Base-by-base conservation (phyloP, 2,329 filamentous ascomycete species). In the Colletotrichum camelliae region DNA sequence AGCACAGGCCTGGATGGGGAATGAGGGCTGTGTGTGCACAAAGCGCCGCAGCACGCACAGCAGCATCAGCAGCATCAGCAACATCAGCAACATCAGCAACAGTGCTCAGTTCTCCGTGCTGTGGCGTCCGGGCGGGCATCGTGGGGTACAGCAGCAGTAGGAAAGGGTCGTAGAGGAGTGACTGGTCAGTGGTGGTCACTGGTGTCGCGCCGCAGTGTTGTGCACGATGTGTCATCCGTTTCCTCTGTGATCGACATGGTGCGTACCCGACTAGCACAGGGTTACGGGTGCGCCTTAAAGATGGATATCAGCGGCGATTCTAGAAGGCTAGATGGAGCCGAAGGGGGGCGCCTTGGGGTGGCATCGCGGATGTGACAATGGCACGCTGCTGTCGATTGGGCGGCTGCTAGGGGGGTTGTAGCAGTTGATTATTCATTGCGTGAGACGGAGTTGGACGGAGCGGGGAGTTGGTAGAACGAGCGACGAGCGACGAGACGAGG, bases 221-320 rank as follows among this genome's bases (percentile, higher is more conserved):
- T 58, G 43, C 43, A 68, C 70, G 64, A 65, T 73, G 73, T 75
- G 70, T 73, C 73, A 73, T 73, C 69, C 64, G 57, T 66, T 33
- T 55, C 39, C n/a, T 35, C 61, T 52, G 52, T 66, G 21, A 62
- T 55, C 35, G 48, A 33, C 68, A 74, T 24, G 67, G 27, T 52
- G 55, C 55, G 67, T 52, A 52, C 35, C 55, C 29, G 55, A 43
- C 62, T 67, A 24, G 27, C 68, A 61, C 68, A 66, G 61, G 52
- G 48, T 66, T 29, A 37, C 61, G 37, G 52, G 27, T 37, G 31
- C 27, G 37, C 48, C 37, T 29, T 58, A 37, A n/a, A n/a, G 57
- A 61, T 75, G 70, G 64, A 61, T 55, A 62, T 67, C 15, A 13
- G 7, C 64, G 43, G 43, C 39, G 12, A 27, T 65, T 67, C 57